phyloP scores from a whole-genome alignment of 345 rosid genomes.

The Populus davidiana region DNA sequence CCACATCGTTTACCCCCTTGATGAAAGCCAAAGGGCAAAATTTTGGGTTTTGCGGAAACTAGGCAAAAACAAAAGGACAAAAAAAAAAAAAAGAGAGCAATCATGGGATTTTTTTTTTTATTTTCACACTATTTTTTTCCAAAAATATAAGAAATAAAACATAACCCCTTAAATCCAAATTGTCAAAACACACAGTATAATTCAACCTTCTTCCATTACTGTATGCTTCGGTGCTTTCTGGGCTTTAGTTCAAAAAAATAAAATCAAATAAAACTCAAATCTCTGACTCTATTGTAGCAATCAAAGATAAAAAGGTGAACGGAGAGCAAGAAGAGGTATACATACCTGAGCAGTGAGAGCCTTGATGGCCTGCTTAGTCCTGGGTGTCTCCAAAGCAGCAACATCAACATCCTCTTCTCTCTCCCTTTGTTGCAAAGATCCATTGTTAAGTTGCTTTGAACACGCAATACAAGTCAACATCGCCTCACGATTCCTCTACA shows the following conservation, averaged over 20 bases:
- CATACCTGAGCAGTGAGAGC: slow-evolving; percentile 74
- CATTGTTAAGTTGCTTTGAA: slow-evolving; percentile 65
- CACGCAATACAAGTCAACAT: slow-evolving; percentile 94
- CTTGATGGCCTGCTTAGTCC: slow-evolving; percentile 70
- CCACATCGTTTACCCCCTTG: no score
- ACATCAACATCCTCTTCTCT: slow-evolving; percentile 46
- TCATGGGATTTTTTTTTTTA: not conserved
- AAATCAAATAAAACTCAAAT: slow-evolving; percentile 17
- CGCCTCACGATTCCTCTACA: slow-evolving; percentile 1
- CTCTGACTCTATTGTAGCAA: slow-evolving; percentile 18
- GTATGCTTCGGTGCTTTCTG: not conserved
- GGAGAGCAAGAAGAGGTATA: not conserved
- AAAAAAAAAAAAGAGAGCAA: slow-evolving; percentile 10
- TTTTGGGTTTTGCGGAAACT: not conserved
- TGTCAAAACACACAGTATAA: not conserved
- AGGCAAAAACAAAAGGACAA: not conserved
- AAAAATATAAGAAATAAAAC: not conserved
- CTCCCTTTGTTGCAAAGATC: slow-evolving; percentile 48
- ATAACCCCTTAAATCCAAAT: not conserved
- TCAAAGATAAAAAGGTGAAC: slow-evolving; percentile 2
- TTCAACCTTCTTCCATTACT: not conserved
- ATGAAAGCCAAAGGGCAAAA: not conserved
- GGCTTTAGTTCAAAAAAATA: slow-evolving; percentile 2
- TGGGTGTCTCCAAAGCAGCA: slow-evolving; percentile 48
- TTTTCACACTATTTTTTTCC: no score